phyloP scores from a whole-genome alignment of 768 basidiomycete species.

The Auriscalpium vulgare region DNA sequence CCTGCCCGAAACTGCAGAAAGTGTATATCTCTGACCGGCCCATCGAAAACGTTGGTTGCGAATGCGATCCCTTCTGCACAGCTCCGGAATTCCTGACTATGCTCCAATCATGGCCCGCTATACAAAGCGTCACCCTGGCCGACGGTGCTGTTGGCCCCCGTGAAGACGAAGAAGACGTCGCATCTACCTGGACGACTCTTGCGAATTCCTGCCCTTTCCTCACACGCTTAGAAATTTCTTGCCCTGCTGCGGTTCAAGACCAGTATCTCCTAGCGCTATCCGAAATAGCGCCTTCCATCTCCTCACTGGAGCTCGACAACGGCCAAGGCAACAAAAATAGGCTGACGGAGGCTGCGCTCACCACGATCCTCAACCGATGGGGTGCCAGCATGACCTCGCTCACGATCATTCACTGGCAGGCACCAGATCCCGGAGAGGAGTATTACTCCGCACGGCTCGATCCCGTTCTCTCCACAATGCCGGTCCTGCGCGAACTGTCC shows the following conservation, averaged over 20 bases:
- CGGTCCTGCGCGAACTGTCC: background rate
- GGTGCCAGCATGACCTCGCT: background rate
- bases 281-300: background rate
- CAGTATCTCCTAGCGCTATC: background rate
- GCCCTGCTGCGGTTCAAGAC: background rate
- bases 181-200: too few species aligned
- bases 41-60: too few species aligned
- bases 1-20: too few species aligned
- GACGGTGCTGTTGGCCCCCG: too few species aligned
- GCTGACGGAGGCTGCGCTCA: background rate
- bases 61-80: too few species aligned
- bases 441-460: background rate
- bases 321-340: background rate
- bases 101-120: too few species aligned
- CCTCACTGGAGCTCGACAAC: background rate
- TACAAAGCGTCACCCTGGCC: too few species aligned
- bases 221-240: too few species aligned
- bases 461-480: background rate
- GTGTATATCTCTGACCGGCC: too few species aligned
- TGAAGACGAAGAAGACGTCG: too few species aligned
- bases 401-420: background rate
- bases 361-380: background rate
- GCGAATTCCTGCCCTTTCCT: too few species aligned
- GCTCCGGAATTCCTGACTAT: too few species aligned
- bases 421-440: background rate